These are phyloP conservation scores for Eucalyptus urophylla DNA, from an alignment of 345 rosid species.

Conservation along the genomic window DNA sequence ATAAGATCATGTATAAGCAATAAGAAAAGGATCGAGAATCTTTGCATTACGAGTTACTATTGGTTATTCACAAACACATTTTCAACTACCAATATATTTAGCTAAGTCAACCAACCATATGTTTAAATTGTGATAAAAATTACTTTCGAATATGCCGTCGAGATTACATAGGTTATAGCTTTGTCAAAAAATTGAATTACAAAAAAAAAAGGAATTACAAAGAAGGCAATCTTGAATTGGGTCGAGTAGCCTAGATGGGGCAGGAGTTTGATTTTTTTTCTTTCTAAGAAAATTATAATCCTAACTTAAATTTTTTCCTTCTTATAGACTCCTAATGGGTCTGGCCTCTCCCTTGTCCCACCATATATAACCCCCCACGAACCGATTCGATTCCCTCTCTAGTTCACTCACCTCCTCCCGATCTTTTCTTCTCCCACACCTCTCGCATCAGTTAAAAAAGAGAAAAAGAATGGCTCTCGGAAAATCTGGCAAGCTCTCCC, in stretches of 20 bases:
- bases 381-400: background rate
- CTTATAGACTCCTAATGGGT: background rate
- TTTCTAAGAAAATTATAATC: background rate
- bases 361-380: background rate
- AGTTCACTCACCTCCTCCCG: background rate
- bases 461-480: background rate
- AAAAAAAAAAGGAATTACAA: background rate
- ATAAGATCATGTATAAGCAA: background rate
- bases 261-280: background rate
- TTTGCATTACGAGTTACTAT: background rate
- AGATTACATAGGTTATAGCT: accelerated
- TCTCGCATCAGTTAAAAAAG: background rate
- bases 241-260: background rate
- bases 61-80: background rate
- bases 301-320: background rate
- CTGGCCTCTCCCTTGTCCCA: background rate
- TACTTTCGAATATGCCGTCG: accelerated
- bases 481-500: conserved; percentile 20
- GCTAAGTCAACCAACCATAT: background rate
- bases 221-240: background rate
- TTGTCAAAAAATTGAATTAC: background rate
- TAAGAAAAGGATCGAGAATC: background rate
- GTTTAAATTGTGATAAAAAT: background rate
- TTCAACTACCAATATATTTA: background rate
- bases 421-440: background rate